Conservation (phyloP, 805 yeast species). For the Sungouiozyma intestinalis region DNA sequence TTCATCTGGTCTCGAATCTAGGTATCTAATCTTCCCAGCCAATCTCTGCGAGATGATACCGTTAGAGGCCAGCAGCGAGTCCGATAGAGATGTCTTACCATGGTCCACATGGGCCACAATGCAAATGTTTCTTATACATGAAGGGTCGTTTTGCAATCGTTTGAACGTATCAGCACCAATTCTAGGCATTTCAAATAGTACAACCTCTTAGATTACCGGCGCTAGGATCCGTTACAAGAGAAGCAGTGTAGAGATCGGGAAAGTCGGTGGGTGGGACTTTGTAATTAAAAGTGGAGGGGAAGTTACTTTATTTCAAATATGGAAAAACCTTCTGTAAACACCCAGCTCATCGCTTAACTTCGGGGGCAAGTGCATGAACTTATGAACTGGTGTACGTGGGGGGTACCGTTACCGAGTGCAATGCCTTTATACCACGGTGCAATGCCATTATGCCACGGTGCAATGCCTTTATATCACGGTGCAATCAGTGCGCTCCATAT, state of each 20-base stretch:
- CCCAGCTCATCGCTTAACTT: neutral
- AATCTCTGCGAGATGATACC: slow-evolving; percentile 90
- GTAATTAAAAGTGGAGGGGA: too few species aligned
- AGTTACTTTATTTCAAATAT: neutral
- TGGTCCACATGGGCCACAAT: slow-evolving; percentile 97
- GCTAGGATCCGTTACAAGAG: too few species aligned
- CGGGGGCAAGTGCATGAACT: neutral
- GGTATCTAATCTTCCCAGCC: slow-evolving; percentile 90
- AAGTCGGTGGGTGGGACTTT: too few species aligned
- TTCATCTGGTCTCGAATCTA: slow-evolving; percentile 93
- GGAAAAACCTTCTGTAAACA: neutral
- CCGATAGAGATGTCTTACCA: slow-evolving; percentile 93
- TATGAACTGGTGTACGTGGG: neutral
- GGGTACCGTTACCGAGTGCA: neutral
- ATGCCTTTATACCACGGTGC: too few species aligned
- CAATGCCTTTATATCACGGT: too few species aligned
- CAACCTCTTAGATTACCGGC: too few species aligned
- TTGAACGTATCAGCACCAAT: slow-evolving; percentile 55
- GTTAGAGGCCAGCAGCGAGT: slow-evolving; percentile 84
- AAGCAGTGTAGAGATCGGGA: too few species aligned
- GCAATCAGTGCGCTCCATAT: too few species aligned
- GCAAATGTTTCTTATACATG: slow-evolving; percentile 77
- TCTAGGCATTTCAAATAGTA: slow-evolving; percentile 33
- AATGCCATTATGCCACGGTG: slow-evolving; percentile 26
- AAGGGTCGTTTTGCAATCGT: slow-evolving; percentile 58